phyloP scores from a whole-genome alignment of 805 yeast genomes.

The Cyberlindnera petersonii region DNA sequence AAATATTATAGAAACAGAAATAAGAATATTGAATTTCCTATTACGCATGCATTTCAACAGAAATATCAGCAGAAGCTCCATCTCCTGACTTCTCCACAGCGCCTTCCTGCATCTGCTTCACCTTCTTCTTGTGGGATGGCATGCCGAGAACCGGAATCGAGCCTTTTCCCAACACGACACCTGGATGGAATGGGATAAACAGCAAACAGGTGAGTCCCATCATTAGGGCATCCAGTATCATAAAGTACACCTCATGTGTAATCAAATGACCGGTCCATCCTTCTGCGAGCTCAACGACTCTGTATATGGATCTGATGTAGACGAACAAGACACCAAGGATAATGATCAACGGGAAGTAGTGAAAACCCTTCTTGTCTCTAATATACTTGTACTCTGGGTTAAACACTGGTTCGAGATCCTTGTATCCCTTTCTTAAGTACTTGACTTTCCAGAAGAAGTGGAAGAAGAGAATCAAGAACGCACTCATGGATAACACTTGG shows the following conservation, averaged over 20 bases:
- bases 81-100: neutral
- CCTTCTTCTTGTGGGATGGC: constrained; percentile 10
- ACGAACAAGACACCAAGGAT: constrained; percentile 49
- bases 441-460: constrained; percentile 40
- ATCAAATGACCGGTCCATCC: constrained; percentile 72
- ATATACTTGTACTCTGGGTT: constrained; percentile 7
- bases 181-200: constrained; percentile 61
- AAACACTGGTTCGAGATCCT: constrained; percentile 5
- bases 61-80: too few species aligned
- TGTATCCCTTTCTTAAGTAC: constrained; percentile 5
- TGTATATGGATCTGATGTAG: constrained; percentile 64
- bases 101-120: neutral
- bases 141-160: constrained; percentile 8
- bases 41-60: too few species aligned
- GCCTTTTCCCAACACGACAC: constrained; percentile 39
- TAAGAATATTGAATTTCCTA: too few species aligned
- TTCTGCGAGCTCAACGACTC: constrained; percentile 66
- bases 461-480: constrained; percentile 50
- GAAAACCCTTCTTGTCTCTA: constrained; percentile 6
- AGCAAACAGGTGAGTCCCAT: constrained; percentile 45
- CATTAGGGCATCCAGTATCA: constrained; percentile 65
- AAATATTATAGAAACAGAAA: too few species aligned
- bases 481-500: constrained; percentile 65
- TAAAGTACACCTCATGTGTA: constrained; percentile 53
- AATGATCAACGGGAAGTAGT: constrained; percentile 41